Percentiles rank a stretch among this genome's conserved stretches.
Conservation (phyloP, 768 basidiomycete species). For the Podaxis sp. region DNA sequence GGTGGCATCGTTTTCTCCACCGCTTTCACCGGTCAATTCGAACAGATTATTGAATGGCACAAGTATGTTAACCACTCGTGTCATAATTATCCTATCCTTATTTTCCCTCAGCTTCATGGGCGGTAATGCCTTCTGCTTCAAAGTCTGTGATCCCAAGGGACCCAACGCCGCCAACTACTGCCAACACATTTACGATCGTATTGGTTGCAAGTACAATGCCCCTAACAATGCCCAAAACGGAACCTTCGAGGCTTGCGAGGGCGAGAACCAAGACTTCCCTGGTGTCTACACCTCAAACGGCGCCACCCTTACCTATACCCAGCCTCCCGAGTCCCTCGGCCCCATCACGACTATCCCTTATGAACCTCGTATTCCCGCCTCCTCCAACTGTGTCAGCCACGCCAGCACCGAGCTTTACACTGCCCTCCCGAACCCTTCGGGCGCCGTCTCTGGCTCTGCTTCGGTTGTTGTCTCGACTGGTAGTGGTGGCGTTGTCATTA, state of each 20-base stretch:
- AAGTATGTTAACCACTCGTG: constrained; percentile 34
- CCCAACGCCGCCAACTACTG: constrained; percentile 52
- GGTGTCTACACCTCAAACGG: constrained; percentile 45
- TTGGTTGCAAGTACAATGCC: constrained; percentile 71
- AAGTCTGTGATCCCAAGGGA: constrained; percentile 59
- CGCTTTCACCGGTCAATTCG: constrained; percentile 37
- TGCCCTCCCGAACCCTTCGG: constrained; percentile 10
- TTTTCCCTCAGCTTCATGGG: constrained; percentile 60
- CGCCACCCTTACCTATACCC: constrained; percentile 29
- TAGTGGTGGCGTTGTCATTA: not conserved
- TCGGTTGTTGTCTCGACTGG: not conserved
- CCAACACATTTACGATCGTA: constrained; percentile 70
- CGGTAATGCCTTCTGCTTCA: constrained; percentile 59
- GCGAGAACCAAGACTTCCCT: constrained; percentile 59
- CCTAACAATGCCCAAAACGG: constrained; percentile 58
- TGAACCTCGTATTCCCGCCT: constrained; percentile 29
- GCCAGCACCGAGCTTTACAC: constrained; percentile 25
- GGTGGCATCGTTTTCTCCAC: constrained; percentile 69
- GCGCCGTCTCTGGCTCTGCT: not conserved
- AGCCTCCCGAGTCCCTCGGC: constrained; percentile 35
- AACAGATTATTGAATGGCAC: constrained; percentile 67
- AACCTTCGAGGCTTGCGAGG: constrained; percentile 60
- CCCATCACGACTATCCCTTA: constrained; percentile 33
- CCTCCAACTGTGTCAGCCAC: constrained; percentile 30
- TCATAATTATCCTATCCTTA: not conserved